A percentile compares a stretch with the other conserved stretches of the same genome.
Conservation (phyloP, 495 filamentous ascomycete genomes). For the Penicilliopsis zonata region DNA sequence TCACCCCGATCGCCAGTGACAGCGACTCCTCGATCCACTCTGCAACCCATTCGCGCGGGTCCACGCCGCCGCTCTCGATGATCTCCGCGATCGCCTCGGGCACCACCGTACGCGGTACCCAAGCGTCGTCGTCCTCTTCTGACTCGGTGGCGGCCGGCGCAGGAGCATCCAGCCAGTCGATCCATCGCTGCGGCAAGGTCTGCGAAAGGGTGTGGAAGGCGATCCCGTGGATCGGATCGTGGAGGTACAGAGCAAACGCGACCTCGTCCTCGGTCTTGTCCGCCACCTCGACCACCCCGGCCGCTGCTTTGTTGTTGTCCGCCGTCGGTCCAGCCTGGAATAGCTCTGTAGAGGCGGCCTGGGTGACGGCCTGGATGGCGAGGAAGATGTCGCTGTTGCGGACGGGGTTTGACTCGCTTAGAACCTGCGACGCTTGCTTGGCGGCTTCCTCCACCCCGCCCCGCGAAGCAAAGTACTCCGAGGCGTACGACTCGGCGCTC, state of each 20-base stretch:
- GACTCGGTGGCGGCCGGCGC: conserved; percentile 36
- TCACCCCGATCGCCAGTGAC: conserved; percentile 64
- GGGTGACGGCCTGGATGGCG: conserved; percentile 73
- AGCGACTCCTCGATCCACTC: conserved; percentile 94
- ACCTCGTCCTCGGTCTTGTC: conserved; percentile 47
- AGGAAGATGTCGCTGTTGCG: conserved; percentile 92
- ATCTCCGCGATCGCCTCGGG: conserved; percentile 84
- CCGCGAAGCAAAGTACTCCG: conserved; percentile 62
- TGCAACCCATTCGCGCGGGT: conserved; percentile 91
- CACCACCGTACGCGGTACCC: conserved; percentile 33
- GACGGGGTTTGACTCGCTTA: conserved; percentile 77
- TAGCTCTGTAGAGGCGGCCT: conserved; percentile 47
- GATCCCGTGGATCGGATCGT: conserved; percentile 88
- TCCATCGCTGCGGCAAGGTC: conserved; percentile 73
- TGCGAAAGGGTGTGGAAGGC: conserved; percentile 78
- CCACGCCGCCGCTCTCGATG: conserved; percentile 76
- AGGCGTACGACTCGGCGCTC: conserved; percentile 75
- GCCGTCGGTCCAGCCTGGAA: conserved; percentile 48
- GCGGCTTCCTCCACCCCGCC: conserved; percentile 75
- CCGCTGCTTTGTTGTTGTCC: conserved; percentile 42
- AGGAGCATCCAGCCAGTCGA: conserved; percentile 81
- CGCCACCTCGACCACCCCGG: conserved; percentile 37
- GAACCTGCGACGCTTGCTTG: conserved; percentile 57
- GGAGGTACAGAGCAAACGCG: conserved; percentile 79
- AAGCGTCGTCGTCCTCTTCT: conserved; percentile 17